Base-by-base conservation (phyloP, 345 rosid genomes). In the Citrus sp. region DNA sequence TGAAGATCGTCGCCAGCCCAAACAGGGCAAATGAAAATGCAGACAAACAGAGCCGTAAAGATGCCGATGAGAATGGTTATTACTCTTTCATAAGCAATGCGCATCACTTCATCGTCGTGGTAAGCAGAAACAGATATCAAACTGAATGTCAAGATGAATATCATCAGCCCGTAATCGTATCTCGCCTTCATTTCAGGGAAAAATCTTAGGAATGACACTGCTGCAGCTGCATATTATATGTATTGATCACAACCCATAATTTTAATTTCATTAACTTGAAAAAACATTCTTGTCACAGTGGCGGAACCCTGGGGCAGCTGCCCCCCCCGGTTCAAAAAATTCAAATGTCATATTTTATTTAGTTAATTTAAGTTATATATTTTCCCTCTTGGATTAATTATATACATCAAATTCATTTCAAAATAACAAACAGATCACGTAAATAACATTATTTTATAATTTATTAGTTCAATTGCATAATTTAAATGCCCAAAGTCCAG, bases 161-260 rank as follows among this genome's bases (percentile, higher is more conserved):
- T 68, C 76, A 83, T 27, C 9, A 86, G 70, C 42, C 88, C 88
- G 62, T 86, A 83, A 46, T 86, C 86, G 35, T 83, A 86, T 83
- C 80, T 86, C 40, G 86, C 88, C 35, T 86, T 86, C 76, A 86
- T 62, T 30, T 7, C 25, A 8, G 88, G 88, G 37, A 86, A 77
- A 70, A 86, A 86, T 77, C 88, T 25, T 3, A 74, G 34, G 67
- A 86, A 86, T 51, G 86, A 81, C 2, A 76, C 77, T 25, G 54
- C 78, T 24, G 81, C 79, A 68, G 84, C 86, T 85, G 84, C 81
- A 54, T 54, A 54, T 54, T 18, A 2, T 7, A 37, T 35, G 16
- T 42, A 12, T 9, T 40, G 49, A 54, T 54, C 58, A 54, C 58
- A 54, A 54, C 7, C 21, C 58, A 54, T 46, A 46, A 46, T 3